Conservation (phyloP, 345 rosid genomes). For the Excoecaria agallocha region DNA sequence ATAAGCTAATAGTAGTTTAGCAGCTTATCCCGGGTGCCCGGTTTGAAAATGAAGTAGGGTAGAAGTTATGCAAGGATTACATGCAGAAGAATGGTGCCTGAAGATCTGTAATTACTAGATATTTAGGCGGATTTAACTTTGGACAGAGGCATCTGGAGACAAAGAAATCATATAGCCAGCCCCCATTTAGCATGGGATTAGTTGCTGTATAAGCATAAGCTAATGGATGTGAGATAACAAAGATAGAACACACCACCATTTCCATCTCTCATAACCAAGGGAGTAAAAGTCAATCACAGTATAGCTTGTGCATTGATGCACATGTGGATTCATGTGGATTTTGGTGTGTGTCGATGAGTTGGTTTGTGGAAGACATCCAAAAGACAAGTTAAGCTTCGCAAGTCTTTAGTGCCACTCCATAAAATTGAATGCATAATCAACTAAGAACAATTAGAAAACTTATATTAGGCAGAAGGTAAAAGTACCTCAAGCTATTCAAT, state of each 20-base stretch:
- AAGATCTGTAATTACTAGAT: no score
- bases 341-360: no score
- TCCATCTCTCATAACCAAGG: not conserved
- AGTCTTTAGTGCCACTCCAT: not conserved
- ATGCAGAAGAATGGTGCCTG: no score
- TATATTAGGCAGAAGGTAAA: not conserved
- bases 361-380: not conserved
- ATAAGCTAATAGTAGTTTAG: no score
- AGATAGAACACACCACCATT: not conserved
- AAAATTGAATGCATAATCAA: not conserved
- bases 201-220: not conserved
- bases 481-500: conserved; percentile 51
- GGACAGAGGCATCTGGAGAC: no score
- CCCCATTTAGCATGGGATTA: no score
- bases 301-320: not conserved
- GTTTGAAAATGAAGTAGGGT: no score
- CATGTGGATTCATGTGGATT: not conserved
- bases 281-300: not conserved
- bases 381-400: not conserved
- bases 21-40: no score
- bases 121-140: no score
- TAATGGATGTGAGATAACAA: not conserved
- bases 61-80: no score
- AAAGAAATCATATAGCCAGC: no score
- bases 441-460: not conserved